Percentiles rank a stretch among this genome's conserved stretches.
These are phyloP conservation scores for Cylindrotheca closterium DNA, from an alignment of 108 stramenopile species.

Conservation along the genomic window DNA sequence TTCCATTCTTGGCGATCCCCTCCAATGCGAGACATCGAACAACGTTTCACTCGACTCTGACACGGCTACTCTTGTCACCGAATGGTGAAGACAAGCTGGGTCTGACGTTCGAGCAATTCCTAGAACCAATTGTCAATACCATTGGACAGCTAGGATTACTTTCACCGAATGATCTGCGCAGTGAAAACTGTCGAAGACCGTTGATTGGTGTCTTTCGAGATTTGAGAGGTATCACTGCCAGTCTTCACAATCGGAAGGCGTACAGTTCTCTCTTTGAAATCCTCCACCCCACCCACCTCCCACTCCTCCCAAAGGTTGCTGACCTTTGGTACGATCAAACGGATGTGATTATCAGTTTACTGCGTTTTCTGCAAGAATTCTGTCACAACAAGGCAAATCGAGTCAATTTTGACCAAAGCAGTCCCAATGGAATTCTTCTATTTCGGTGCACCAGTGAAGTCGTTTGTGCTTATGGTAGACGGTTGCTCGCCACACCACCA, in stretches of 20 bases:
- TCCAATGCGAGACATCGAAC: conserved; percentile 89
- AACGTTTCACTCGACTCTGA: conserved; percentile 92
- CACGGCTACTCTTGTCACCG: conserved; percentile 87
- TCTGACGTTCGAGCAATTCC: conserved; percentile 90
- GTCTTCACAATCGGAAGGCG: conserved; percentile 92
- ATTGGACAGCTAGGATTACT: conserved; percentile 69
- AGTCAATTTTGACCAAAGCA: conserved; percentile 96
- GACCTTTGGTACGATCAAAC: conserved; percentile 94
- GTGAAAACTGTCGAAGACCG: conserved; percentile 67
- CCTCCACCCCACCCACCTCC: conserved; percentile 87
- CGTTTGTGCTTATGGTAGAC: conserved; percentile 88
- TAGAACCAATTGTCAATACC: conserved; percentile 86
- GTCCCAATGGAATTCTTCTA: conserved; percentile 96
- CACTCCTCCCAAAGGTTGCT: conserved; percentile 84
- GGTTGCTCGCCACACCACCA: conserved; percentile 56
- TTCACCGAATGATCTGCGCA: conserved; percentile 64
- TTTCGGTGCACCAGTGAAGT: conserved; percentile 94
- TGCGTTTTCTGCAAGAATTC: conserved; percentile 96
- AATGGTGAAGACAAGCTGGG: conserved; percentile 87
- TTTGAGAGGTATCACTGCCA: conserved; percentile 88
- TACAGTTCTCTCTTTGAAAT: conserved; percentile 93
- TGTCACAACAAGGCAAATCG: conserved; percentile 97
- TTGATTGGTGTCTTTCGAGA: conserved; percentile 94
- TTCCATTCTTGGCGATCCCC: conserved; percentile 88
- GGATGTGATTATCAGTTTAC: conserved; percentile 90